These are phyloP conservation scores for Aspergillus intermedius DNA, from an alignment of 2,329 filamentous ascomycete genomes.

Conservation along the genomic window DNA sequence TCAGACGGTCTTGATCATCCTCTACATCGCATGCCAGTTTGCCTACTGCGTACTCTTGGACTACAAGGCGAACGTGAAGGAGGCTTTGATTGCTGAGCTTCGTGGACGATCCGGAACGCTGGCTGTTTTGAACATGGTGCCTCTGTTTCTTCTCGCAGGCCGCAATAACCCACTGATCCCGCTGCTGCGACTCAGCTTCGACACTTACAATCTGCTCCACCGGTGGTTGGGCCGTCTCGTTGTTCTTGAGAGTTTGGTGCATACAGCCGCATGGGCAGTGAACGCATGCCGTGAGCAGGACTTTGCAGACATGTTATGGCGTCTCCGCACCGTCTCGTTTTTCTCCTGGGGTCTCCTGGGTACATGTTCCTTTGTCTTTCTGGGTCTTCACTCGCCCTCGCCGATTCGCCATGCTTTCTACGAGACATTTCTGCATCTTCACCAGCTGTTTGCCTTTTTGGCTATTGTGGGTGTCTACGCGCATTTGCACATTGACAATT, in stretches of 20 bases:
- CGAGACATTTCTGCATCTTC: conserved; percentile 43
- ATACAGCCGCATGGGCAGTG: conserved; percentile 69
- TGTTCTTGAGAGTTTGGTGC: conserved; percentile 62
- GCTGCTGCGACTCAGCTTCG: conserved; percentile 80
- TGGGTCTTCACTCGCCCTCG: conserved; percentile 40
- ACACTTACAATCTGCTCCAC: conserved; percentile 89
- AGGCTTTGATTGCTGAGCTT: conserved; percentile 67
- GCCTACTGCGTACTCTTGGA: conserved; percentile 58
- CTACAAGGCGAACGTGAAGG: conserved; percentile 37
- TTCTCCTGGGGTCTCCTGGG: conserved; percentile 43
- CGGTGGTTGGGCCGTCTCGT: conserved; percentile 75
- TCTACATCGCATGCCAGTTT: conserved; percentile 67
- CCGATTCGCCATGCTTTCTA: conserved; percentile 42
- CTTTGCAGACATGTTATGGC: conserved; percentile 26
- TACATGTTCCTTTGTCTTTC: conserved; percentile 33
- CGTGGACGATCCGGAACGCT: conserved; percentile 80
- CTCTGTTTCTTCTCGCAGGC: conserved; percentile 78
- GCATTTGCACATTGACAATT: conserved; percentile 36
- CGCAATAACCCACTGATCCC: conserved; percentile 89
- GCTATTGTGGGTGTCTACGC: conserved; percentile 40
- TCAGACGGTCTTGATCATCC: conserved; percentile 61
- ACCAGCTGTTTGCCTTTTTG: conserved; percentile 40
- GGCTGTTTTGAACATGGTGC: conserved; percentile 83
- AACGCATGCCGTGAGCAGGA: conserved; percentile 50
- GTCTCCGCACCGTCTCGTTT: conserved; percentile 33